These are phyloP conservation scores for Mycena rosella DNA, from an alignment of 768 basidiomycete genomes.

Conservation along the genomic window DNA sequence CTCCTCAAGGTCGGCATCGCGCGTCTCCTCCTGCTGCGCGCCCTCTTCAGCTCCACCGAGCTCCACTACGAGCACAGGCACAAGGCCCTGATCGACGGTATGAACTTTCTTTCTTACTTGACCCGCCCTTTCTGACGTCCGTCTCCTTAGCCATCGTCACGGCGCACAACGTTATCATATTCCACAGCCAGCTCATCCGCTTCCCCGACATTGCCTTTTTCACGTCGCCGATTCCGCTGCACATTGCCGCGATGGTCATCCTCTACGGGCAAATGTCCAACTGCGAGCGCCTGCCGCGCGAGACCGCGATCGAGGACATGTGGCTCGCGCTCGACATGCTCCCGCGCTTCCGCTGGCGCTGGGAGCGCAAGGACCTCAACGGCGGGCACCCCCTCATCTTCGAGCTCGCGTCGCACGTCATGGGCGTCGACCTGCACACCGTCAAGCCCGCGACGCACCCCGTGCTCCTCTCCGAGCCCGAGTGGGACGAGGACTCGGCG, in stretches of 20 bases:
- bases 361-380: conserved; percentile 87
- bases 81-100: conserved; percentile 84
- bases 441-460: conserved; percentile 62
- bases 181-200: conserved; percentile 85
- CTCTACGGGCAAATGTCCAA: conserved; percentile 89
- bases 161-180: conserved; percentile 88
- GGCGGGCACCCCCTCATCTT: conserved; percentile 89
- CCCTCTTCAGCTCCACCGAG: conserved; percentile 83
- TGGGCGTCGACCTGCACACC: conserved; percentile 77
- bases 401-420: conserved; percentile 84
- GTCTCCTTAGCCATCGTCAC: conserved; percentile 83
- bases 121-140: background rate
- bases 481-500: conserved; percentile 64
- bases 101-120: conserved; percentile 38
- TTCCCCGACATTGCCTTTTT: conserved; percentile 92
- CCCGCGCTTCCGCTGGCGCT: conserved; percentile 91
- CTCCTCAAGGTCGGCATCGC: conserved; percentile 87
- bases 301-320: conserved; percentile 83
- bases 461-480: conserved; percentile 63
- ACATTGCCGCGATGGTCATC: conserved; percentile 93
- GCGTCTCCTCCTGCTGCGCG: conserved; percentile 81
- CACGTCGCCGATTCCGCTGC: conserved; percentile 88
- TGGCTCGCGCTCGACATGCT: conserved; percentile 92
- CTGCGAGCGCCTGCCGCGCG: conserved; percentile 72
- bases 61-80: conserved; percentile 74